Conservation (phyloP, 176 grass and related monocot genomes). For the Olyra latifolia region DNA sequence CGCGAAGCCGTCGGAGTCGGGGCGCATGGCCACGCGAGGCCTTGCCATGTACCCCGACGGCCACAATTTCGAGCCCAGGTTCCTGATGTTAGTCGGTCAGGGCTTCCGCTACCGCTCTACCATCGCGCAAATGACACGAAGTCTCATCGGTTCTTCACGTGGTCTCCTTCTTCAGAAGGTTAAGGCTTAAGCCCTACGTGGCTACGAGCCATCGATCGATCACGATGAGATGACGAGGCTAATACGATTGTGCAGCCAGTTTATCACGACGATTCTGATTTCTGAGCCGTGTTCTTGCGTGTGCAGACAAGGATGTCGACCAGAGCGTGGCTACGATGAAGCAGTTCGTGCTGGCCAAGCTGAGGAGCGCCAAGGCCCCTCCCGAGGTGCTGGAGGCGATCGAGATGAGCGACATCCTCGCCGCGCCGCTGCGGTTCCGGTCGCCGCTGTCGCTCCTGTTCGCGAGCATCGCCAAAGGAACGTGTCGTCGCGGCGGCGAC, state of each 20-base stretch:
- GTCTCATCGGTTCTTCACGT: conserved; percentile 87
- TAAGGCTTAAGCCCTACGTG: too few relatives aligned
- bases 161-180: conserved; percentile 21
- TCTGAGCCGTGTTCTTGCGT: too few relatives aligned
- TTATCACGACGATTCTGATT: too few relatives aligned
- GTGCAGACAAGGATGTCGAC: conserved; percentile 32
- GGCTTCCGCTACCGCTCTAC: conserved; percentile 47
- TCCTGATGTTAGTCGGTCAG: conserved; percentile 40
- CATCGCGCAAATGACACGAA: conserved; percentile 50
- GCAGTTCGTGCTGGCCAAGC: conserved; percentile 38
- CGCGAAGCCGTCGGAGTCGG: conserved; percentile 39
- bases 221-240: too few relatives aligned
- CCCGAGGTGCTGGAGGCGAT: conserved; percentile 36
- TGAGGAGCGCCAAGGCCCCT: conserved; percentile 34
- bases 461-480: conserved; percentile 49
- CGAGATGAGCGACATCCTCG: conserved; percentile 49
- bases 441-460: conserved; percentile 46
- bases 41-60: conserved; percentile 42
- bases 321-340: conserved; percentile 44
- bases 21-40: conserved; percentile 54
- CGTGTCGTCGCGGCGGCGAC: conserved; percentile 70
- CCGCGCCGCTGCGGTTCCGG: conserved; percentile 51
- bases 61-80: conserved; percentile 53
- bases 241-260: too few relatives aligned
- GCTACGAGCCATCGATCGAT: too few relatives aligned